Evolutionary conservation across 2,329 filamentous ascomycete species (phyloP).

Genomic region (Exophiala sp.): DNA sequence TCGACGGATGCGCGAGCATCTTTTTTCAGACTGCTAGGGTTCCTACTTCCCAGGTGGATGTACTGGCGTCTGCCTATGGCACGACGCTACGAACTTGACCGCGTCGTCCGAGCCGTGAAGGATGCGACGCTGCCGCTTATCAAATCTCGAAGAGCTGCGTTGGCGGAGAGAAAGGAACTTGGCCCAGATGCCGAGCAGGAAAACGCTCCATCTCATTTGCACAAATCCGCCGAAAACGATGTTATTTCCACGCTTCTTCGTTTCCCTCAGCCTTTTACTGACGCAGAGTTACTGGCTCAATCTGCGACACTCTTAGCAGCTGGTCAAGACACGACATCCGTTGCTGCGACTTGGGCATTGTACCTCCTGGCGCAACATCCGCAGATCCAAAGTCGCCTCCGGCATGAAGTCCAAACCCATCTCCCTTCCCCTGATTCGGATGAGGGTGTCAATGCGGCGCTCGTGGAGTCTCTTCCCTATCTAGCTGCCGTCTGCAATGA

Average conservation of each 20-base stretch:
- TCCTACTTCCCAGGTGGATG: conserved; percentile 13
- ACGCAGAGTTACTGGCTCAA: conserved; percentile 77
- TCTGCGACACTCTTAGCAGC: conserved; percentile 85
- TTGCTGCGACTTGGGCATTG: conserved; percentile 29
- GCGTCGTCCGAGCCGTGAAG: conserved; percentile 3
- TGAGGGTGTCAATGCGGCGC: conserved; percentile 20
- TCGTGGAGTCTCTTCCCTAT: conserved; percentile 68
- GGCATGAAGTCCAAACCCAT: conserved; percentile 27
- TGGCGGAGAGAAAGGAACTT: background rate
- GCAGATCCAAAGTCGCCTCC: conserved; percentile 28
- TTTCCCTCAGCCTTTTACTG: conserved; percentile 49
- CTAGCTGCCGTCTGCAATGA: conserved; percentile 74
- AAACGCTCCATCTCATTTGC: background rate
- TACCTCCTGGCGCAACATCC: conserved; percentile 30
- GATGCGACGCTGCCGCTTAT: conserved; percentile 10
- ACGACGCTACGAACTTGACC: conserved; percentile 12
- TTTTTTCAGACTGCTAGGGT: conserved; percentile 7
- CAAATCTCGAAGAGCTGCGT: conserved; percentile 3
- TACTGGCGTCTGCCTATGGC: conserved; percentile 10
- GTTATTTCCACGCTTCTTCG: conserved; percentile 10
- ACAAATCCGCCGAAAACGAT: conserved; percentile 6
- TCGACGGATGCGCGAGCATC: conserved; percentile 8
- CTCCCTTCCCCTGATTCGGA: conserved; percentile 27
- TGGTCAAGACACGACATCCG: conserved; percentile 36
- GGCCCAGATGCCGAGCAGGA: background rate